These are phyloP conservation scores for Pseudocohnilembus persalinus DNA, from an alignment of 169 alveolate genomes.

Conservation along the genomic window DNA sequence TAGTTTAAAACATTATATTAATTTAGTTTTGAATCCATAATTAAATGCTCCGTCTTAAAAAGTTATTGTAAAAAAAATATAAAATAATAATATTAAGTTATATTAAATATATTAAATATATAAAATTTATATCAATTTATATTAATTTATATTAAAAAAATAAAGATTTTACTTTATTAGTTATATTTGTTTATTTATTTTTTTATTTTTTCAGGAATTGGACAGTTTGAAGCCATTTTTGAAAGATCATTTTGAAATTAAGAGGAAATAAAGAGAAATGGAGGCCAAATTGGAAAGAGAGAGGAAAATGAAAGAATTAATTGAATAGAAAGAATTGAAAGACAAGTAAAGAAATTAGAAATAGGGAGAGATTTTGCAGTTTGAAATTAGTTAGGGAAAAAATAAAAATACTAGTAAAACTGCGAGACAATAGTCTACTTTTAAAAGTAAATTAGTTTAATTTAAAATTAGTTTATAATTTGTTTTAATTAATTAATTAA, in stretches of 20 bases:
- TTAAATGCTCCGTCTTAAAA: neutral
- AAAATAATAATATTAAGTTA: too few species aligned
- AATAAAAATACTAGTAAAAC: too few species aligned
- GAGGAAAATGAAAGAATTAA: neutral
- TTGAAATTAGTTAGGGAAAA: too few species aligned
- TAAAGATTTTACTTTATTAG: neutral
- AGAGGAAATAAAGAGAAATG: neutral
- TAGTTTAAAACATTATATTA: too few species aligned
- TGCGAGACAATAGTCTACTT: too few species aligned
- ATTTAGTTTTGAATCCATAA: neutral
- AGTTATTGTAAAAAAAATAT: neutral
- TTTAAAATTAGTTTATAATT: too few species aligned
- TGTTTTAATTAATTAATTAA: too few species aligned
- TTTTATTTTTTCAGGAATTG: neutral
- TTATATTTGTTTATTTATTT: too few species aligned
- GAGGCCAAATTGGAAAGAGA: neutral
- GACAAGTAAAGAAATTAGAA: neutral
- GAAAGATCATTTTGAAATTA: neutral
- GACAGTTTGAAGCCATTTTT: neutral
- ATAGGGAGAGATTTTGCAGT: neutral
- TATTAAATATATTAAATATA: too few species aligned
- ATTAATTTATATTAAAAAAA: too few species aligned
- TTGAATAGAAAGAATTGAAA: neutral
- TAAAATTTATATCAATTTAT: too few species aligned
- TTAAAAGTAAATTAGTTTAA: too few species aligned